phyloP scores from a whole-genome alignment of 139 green algal species.

The Ettlia oleoabundans region DNA sequence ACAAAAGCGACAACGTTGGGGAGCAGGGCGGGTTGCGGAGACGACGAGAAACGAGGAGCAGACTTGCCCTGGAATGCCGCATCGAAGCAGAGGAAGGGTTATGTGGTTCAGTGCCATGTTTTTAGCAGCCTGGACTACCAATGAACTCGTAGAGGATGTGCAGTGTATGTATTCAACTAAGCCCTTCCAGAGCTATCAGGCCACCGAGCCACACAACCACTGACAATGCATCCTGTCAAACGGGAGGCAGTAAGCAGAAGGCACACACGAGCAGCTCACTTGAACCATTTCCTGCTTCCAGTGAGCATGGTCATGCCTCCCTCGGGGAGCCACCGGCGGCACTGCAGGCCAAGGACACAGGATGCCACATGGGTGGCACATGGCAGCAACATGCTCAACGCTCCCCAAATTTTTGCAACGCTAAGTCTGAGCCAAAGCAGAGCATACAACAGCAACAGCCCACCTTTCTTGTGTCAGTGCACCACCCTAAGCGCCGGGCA shows the following conservation, averaged over 20 bases:
- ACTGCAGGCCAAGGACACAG: not conserved
- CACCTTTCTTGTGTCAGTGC: not conserved
- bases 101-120: no score
- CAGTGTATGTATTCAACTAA: not conserved
- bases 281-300: constrained; percentile 13
- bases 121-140: not conserved
- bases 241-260: not conserved
- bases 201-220: not conserved
- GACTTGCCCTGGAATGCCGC: not conserved
- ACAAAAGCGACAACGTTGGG: no score
- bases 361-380: not conserved
- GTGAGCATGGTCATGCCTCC: constrained; percentile 41
- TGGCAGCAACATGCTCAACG: not conserved
- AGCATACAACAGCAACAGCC: not conserved
- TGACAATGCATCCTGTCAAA: no score
- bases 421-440: not conserved
- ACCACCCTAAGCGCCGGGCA: not conserved
- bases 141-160: not conserved
- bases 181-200: no score
- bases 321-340: constrained; percentile 21
- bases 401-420: not conserved
- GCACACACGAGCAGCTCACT: not conserved
- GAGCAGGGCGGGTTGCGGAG: no score
- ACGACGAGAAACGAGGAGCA: not conserved
- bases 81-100: not conserved